Percentiles rank a stretch among this genome's conserved stretches.
Conservation (phyloP, 2,329 filamentous ascomycete species). For the Stemphylium beticola region DNA sequence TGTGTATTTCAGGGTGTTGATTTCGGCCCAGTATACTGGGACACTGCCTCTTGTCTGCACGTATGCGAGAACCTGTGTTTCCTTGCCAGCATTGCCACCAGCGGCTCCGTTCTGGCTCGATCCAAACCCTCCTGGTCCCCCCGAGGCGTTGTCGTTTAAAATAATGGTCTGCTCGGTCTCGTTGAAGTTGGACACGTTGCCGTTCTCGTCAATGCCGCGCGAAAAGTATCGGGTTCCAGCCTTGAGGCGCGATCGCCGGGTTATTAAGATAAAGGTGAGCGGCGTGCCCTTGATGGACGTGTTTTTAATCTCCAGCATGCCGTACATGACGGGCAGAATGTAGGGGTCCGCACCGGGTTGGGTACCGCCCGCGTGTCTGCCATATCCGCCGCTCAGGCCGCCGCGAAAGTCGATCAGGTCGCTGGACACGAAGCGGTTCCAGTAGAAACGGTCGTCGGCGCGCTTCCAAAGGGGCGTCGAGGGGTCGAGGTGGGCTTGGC, state of each 20-base stretch:
- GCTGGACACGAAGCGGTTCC: constrained; percentile 91
- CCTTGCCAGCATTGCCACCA: constrained; percentile 65
- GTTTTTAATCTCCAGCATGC: constrained; percentile 89
- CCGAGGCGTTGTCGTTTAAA: constrained; percentile 77
- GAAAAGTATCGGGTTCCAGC: constrained; percentile 95
- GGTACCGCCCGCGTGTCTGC: constrained; percentile 67
- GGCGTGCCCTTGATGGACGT: constrained; percentile 85
- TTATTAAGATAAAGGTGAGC: constrained; percentile 86
- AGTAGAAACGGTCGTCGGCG: constrained; percentile 97
- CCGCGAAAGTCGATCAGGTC: constrained; percentile 89
- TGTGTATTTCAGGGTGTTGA: constrained; percentile 91
- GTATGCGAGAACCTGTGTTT: constrained; percentile 90
- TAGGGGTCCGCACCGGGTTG: constrained; percentile 85
- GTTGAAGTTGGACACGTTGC: constrained; percentile 98
- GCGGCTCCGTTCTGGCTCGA: constrained; percentile 73
- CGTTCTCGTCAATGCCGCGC: constrained; percentile 88
- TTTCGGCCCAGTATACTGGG: constrained; percentile 93
- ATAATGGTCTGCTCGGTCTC: constrained; percentile 95
- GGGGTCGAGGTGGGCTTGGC: constrained; percentile 78
- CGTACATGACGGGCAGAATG: constrained; percentile 94
- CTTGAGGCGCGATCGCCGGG: constrained; percentile 83
- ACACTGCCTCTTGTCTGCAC: constrained; percentile 97
- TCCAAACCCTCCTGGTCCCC: constrained; percentile 78
- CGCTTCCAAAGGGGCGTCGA: constrained; percentile 84
- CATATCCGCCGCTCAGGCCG: constrained; percentile 57